Evolutionary conservation across 257 asterid genomes (phyloP).

Genomic region (Nicotiana knightiana): DNA sequence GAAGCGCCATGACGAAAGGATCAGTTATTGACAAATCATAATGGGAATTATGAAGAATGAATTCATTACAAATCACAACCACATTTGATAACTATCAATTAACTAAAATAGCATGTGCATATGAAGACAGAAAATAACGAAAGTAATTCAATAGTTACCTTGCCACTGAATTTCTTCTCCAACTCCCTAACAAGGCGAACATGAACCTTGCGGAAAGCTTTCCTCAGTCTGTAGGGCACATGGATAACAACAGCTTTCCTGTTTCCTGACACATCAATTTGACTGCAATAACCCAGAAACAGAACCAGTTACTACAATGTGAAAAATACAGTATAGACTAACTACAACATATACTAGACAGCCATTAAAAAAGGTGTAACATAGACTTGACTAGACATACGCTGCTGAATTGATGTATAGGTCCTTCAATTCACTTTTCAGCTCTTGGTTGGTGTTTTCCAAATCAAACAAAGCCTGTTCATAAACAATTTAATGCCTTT

Average conservation of each 20-base stretch:
- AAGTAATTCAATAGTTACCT: conserved; percentile 4
- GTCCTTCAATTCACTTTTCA: conserved; percentile 32
- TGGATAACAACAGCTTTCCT: conserved; percentile 27
- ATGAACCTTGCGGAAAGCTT: conserved; percentile 33
- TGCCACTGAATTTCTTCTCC: conserved; percentile 32
- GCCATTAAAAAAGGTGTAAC: neutral
- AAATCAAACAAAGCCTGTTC: conserved; percentile 22
- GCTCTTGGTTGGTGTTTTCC: conserved; percentile 30
- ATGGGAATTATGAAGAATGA: neutral
- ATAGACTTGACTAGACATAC: conserved; percentile 4
- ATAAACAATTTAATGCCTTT: neutral
- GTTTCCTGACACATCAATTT: conserved; percentile 27
- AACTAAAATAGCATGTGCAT: neutral
- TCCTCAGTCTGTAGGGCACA: conserved; percentile 27
- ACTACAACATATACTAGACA: neutral
- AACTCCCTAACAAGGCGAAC: conserved; percentile 24
- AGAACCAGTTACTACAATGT: neutral
- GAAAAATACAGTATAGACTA: neutral
- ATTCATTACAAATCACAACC: neutral
- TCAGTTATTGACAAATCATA: neutral
- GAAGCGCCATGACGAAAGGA: neutral
- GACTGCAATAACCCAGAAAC: conserved; percentile 8
- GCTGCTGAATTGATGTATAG: conserved; percentile 26
- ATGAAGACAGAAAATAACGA: neutral
- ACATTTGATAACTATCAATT: neutral